Evolutionary conservation across 352 stramenopile species (phyloP), one percentile per base, ranked within the genome.

Genomic region (Phytophthora sojae): DNA sequence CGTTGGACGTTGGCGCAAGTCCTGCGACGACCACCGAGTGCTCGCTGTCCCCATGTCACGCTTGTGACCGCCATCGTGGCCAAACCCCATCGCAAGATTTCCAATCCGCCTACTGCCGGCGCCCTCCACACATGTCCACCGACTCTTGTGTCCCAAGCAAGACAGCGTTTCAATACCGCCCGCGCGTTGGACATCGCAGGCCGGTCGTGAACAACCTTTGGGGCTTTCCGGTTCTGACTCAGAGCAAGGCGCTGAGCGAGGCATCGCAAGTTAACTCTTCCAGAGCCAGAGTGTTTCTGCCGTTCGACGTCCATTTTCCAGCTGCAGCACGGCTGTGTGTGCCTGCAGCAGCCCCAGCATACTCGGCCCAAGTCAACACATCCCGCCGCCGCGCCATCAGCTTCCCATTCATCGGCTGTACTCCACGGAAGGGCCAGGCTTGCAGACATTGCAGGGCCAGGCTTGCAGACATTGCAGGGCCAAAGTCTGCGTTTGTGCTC

Each of bases 61-160:
- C 35, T 25, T 49, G 59, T 59, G 47, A 45, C 23, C 49, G 12
- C 54, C 37, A 30, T 54, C 23, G 15, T 26, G 51, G 37, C 37
- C 26, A 55, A 42, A 67, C 57, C 65, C 58, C 57, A 72, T 68
- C 65, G 14, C 44, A 72, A 68, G 65, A 72, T 68, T 52, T 58
- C 32, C 57, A 29, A 17, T 57, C 26, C 42, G 57, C 55, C 51
- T 32, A 19, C 44, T 67, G 45, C 30, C 23, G 17, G 30, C 61
- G 42, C 23, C 39, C 19, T 26, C 55, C 37, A 61, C 64, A 71
- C 57, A 71, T 67, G 57, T 26, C 12, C 39, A 68, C 65, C 51
- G 65, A 63, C 57, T 67, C 57, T 67, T 68, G 37, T 61, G 47
- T 23, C 8, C 39, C n/a, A n/a, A n/a, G n/a, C 19, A 35, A 32